Evolutionary conservation across 805 yeast species (phyloP).

Genomic region (Saccharomyces paradoxus): DNA sequence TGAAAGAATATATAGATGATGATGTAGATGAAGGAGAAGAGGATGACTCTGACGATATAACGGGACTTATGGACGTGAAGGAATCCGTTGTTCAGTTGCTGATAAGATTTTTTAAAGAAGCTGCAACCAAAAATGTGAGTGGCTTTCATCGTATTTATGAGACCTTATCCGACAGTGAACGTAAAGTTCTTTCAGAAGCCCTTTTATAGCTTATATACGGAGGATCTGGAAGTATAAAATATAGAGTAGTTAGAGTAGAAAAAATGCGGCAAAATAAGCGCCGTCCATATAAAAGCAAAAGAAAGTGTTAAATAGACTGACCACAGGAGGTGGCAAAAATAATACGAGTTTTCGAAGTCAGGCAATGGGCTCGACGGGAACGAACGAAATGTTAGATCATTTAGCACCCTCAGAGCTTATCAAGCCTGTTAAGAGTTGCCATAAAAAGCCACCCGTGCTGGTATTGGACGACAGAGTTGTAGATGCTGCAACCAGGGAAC

Average conservation of each 20-base stretch:
- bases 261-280: not conserved
- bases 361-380: not conserved
- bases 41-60: conserved; percentile 11
- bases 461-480: conserved; percentile 13
- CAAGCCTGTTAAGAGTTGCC: not conserved
- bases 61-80: conserved; percentile 10
- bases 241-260: not conserved
- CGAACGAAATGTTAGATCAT: not conserved
- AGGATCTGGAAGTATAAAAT: not conserved
- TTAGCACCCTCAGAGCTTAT: conserved; percentile 4
- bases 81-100: conserved; percentile 33
- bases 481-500: conserved; percentile 8
- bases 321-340: not conserved
- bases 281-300: not conserved
- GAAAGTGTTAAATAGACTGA: not conserved
- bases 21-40: conserved; percentile 32
- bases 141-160: conserved; percentile 47
- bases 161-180: conserved; percentile 44
- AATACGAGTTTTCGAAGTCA: not conserved
- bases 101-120: conserved; percentile 47
- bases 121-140: conserved; percentile 41
- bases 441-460: not conserved
- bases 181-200: conserved; percentile 42
- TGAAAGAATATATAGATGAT: conserved; percentile 40
- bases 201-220: conserved; percentile 27